Evolutionary conservation across 768 basidiomycete genomes (phyloP).

Genomic region (Termitomyces sp.): DNA sequence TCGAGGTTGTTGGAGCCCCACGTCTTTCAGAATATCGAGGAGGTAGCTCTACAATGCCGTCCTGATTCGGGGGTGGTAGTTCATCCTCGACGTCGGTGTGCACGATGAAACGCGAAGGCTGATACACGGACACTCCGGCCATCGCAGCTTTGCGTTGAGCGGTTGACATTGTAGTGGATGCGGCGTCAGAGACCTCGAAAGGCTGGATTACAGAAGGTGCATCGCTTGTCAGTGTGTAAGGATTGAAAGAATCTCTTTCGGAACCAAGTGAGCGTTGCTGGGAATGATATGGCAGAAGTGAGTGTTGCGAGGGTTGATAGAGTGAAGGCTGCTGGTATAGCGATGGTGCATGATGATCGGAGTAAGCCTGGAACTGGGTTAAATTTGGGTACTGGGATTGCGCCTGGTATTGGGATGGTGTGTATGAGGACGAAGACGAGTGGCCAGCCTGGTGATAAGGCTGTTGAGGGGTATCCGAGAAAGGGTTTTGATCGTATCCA

Average conservation of each 20-base stretch:
- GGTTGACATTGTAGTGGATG: conserved; percentile 25
- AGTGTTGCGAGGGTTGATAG: conserved; percentile 7
- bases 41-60: conserved; percentile 67
- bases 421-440: background rate
- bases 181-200: conserved; percentile 15
- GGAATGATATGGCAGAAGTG: conserved; percentile 16
- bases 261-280: conserved; percentile 15
- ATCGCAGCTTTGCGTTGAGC: conserved; percentile 49
- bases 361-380: conserved; percentile 11
- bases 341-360: conserved; percentile 16
- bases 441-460: conserved; percentile 12
- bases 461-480: conserved; percentile 17
- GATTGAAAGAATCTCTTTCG: conserved; percentile 19
- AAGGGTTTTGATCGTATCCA: conserved; percentile 16
- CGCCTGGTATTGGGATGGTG: conserved; percentile 1
- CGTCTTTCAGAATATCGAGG: conserved; percentile 62
- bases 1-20: conserved; percentile 10
- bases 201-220: conserved; percentile 17
- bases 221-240: conserved; percentile 13
- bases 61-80: conserved; percentile 31
- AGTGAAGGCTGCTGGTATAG: conserved; percentile 15
- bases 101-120: conserved; percentile 51
- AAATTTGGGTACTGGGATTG: conserved; percentile 5
- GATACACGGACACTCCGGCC: conserved; percentile 39
- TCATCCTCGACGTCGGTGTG: conserved; percentile 67